A percentile compares a stretch with the other conserved stretches of the same genome.
Conservation (phyloP, 2,329 filamentous ascomycete genomes). For the Dothistroma septosporum region DNA sequence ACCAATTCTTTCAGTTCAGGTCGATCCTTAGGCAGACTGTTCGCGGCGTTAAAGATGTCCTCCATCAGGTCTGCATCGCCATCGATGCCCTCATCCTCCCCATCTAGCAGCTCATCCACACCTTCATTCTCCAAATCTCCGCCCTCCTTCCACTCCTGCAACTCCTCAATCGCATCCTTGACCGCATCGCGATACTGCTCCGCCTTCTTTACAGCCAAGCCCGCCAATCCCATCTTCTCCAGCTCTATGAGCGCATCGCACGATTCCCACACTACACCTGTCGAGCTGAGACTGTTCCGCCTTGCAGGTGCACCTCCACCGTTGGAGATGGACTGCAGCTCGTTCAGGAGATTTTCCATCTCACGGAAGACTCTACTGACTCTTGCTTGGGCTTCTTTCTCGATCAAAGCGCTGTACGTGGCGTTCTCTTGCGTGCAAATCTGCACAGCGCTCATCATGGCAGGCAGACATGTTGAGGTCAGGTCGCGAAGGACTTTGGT, state of each 20-base stretch:
- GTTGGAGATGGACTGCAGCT: constrained; percentile 56
- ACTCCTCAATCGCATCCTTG: constrained; percentile 76
- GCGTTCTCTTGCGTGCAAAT: constrained; percentile 53
- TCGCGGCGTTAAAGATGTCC: constrained; percentile 60
- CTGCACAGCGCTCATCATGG: constrained; percentile 66
- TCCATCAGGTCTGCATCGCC: constrained; percentile 55
- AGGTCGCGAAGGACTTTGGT: constrained; percentile 66
- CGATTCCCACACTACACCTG: constrained; percentile 76
- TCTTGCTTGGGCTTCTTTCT: constrained; percentile 59
- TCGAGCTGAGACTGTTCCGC: constrained; percentile 55
- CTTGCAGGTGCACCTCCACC: constrained; percentile 38
- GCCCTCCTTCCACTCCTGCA: constrained; percentile 78
- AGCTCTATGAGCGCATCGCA: constrained; percentile 70
- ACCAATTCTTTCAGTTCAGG: constrained; percentile 64
- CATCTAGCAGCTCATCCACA: constrained; percentile 34
- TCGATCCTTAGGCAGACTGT: constrained; percentile 61
- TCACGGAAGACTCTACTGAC: constrained; percentile 60
- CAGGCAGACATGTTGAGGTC: constrained; percentile 68
- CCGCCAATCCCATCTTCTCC: constrained; percentile 63
- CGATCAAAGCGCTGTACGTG: constrained; percentile 60
- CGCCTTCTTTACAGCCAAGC: constrained; percentile 66
- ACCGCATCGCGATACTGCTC: constrained; percentile 71
- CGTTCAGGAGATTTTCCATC: constrained; percentile 56
- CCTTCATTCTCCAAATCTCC: constrained; percentile 48
- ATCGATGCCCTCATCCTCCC: constrained; percentile 38